Conservation (phyloP, 495 filamentous ascomycete genomes). For the Echria macrotheca region DNA sequence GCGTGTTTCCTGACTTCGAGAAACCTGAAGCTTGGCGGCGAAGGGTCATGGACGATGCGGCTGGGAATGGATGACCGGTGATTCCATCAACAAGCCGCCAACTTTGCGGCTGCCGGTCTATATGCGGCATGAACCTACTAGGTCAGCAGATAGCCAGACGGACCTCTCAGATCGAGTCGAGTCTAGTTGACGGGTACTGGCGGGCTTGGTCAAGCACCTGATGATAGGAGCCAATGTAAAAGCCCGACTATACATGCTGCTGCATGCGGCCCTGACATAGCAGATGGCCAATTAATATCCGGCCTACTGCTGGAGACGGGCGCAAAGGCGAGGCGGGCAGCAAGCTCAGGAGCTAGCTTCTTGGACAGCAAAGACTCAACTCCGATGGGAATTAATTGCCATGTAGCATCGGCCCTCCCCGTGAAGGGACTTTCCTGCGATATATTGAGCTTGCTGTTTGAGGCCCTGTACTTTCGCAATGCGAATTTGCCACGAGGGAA, state of each 20-base stretch:
- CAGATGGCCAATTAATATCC: conserved; percentile 23
- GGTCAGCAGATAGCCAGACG: too few relatives aligned
- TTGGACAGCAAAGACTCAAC: conserved; percentile 6
- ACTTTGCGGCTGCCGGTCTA: too few relatives aligned
- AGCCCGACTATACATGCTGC: not conserved
- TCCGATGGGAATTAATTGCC: conserved; percentile 14
- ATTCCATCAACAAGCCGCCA: too few relatives aligned
- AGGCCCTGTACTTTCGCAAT: not conserved
- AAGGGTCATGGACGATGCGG: too few relatives aligned
- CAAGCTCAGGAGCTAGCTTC: not conserved
- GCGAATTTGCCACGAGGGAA: not conserved
- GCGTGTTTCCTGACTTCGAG: not conserved
- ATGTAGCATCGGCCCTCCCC: conserved; percentile 16
- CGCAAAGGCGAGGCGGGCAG: conserved; percentile 3
- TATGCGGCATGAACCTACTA: too few relatives aligned
- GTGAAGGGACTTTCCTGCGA: conserved; percentile 3
- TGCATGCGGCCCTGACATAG: conserved; percentile 15
- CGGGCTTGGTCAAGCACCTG: too few relatives aligned
- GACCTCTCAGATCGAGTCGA: too few relatives aligned
- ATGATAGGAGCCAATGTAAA: too few relatives aligned
- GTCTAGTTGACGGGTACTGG: too few relatives aligned
- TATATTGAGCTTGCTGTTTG: conserved; percentile 2
- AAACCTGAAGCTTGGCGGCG: too few relatives aligned
- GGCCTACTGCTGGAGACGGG: too few relatives aligned
- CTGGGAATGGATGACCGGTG: too few relatives aligned